Conservation (phyloP, 2,329 filamentous ascomycete species). For the Fusarium sp. region DNA sequence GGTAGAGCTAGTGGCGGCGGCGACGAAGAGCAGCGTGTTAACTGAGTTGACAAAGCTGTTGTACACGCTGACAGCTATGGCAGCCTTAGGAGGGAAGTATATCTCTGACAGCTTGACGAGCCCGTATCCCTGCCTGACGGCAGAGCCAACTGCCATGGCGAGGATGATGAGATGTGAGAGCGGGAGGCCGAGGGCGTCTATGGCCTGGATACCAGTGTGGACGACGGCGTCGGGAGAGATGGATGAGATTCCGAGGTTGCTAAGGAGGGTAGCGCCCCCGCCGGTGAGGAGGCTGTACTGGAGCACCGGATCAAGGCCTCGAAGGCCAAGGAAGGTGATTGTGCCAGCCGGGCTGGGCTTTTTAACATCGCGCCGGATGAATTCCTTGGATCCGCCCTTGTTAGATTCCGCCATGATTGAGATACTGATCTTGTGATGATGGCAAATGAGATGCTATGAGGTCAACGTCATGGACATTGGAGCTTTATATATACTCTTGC, state of each 20-base stretch:
- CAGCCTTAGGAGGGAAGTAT: conserved; percentile 55
- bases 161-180: conserved; percentile 60
- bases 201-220: conserved; percentile 36
- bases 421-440: not conserved
- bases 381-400: conserved; percentile 36
- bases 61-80: conserved; percentile 56
- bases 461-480: not conserved
- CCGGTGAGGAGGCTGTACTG: conserved; percentile 46
- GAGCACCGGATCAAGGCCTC: conserved; percentile 47
- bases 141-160: conserved; percentile 60
- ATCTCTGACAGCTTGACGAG: conserved; percentile 57
- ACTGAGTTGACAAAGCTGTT: conserved; percentile 64
- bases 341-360: conserved; percentile 47
- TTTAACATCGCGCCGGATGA: conserved; percentile 51
- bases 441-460: not conserved
- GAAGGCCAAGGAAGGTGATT: conserved; percentile 51
- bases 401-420: conserved; percentile 6
- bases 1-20: conserved; percentile 54
- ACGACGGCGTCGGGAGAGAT: conserved; percentile 51
- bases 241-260: conserved; percentile 55
- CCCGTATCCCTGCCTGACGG: conserved; percentile 66
- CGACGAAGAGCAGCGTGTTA: conserved; percentile 63
- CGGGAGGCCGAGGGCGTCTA: conserved; percentile 56
- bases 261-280: conserved; percentile 56
- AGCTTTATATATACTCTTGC: not conserved